Conservation (phyloP, 1,139 yeast genomes). For the Meyerozyma smithsonii region DNA sequence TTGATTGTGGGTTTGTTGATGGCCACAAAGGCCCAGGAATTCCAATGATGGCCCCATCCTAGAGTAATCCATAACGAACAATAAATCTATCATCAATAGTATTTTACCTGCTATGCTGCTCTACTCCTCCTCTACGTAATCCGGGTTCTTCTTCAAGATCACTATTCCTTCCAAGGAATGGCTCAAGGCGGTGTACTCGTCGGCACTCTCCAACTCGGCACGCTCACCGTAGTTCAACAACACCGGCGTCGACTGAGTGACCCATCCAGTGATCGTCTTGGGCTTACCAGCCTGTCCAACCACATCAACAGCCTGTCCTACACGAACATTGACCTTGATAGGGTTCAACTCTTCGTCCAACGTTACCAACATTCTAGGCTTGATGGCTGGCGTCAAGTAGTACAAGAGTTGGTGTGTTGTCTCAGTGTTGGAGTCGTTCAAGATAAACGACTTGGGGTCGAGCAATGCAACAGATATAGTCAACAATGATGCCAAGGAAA, state of each 20-base stretch:
- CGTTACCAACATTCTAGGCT: conserved; percentile 90
- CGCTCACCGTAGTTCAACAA: conserved; percentile 90
- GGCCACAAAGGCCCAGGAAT: conserved; percentile 94
- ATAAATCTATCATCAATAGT: not conserved
- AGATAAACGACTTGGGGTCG: conserved; percentile 71
- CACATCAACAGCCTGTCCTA: conserved; percentile 97
- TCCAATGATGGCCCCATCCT: too few species aligned
- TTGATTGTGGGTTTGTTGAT: conserved; percentile 92
- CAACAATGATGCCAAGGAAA: conserved; percentile 83
- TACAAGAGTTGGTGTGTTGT: conserved; percentile 76
- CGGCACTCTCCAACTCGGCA: conserved; percentile 88
- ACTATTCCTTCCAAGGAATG: conserved; percentile 89
- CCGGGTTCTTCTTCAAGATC: conserved; percentile 86
- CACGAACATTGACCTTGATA: conserved; percentile 91
- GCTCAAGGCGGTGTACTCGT: conserved; percentile 82
- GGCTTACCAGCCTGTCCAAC: conserved; percentile 99
- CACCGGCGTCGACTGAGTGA: conserved; percentile 96
- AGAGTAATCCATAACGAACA: not conserved
- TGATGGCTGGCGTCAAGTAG: conserved; percentile 82
- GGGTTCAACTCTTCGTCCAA: conserved; percentile 86
- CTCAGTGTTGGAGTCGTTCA: conserved; percentile 45
- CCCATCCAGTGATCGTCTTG: conserved; percentile 98
- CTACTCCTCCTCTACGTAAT: conserved; percentile 65
- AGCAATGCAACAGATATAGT: conserved; percentile 81
- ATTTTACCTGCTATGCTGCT: not conserved